These are phyloP conservation scores for Alternaria arborescens DNA, from an alignment of 2,329 filamentous ascomycete species.

Conservation along the genomic window DNA sequence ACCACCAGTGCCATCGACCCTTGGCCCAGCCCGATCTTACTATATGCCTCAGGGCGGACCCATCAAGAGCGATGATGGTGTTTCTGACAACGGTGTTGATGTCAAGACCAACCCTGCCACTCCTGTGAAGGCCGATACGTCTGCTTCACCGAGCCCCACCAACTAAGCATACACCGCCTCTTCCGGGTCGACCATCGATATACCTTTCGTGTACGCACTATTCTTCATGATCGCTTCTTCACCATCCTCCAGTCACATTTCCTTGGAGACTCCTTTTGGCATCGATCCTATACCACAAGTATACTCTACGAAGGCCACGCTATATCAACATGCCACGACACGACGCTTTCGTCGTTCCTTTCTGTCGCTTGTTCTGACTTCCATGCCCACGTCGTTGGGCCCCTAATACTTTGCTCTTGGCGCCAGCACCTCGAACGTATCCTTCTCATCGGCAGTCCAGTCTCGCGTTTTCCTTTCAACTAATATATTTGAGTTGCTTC, in stretches of 20 bases:
- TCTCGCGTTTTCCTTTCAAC: slow-evolving; percentile 19
- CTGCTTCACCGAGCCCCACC: slow-evolving; percentile 39
- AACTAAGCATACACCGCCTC: slow-evolving; percentile 30
- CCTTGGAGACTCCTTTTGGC: slow-evolving; percentile 30
- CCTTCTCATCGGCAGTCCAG: slow-evolving; percentile 25
- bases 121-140: slow-evolving; percentile 41
- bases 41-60: slow-evolving; percentile 36
- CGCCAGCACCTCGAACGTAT: slow-evolving; percentile 29
- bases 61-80: slow-evolving; percentile 40
- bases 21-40: slow-evolving; percentile 44
- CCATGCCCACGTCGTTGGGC: slow-evolving; percentile 23
- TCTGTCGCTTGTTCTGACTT: slow-evolving; percentile 17
- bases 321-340: slow-evolving; percentile 24
- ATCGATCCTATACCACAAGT: slow-evolving; percentile 23
- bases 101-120: slow-evolving; percentile 47
- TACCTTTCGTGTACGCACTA: slow-evolving; percentile 35
- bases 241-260: slow-evolving; percentile 35
- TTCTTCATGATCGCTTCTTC: slow-evolving; percentile 43
- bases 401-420: slow-evolving; percentile 33
- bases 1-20: slow-evolving; percentile 45
- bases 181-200: slow-evolving; percentile 15
- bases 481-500: slow-evolving; percentile 22
- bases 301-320: slow-evolving; percentile 23
- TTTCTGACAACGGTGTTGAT: slow-evolving; percentile 41
- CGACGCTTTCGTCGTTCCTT: slow-evolving; percentile 27